Percentiles rank a stretch among this genome's conserved stretches.
phyloP scores from a whole-genome alignment of 2,329 filamentous ascomycete genomes.

The Dothiorella sarmentorum region DNA sequence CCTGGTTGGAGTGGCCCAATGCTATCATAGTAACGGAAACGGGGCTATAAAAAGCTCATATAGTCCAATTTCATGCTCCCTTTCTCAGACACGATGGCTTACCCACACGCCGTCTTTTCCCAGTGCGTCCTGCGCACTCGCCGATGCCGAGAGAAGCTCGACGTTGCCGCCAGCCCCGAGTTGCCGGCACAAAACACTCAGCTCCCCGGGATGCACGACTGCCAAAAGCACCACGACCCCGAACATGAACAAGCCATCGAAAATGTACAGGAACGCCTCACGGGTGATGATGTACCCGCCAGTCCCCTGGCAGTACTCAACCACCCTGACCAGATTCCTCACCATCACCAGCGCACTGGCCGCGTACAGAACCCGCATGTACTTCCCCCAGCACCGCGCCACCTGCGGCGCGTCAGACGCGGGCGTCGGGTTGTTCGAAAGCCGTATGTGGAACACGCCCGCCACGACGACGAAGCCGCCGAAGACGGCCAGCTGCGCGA shows the following conservation, averaged over 20 bases:
- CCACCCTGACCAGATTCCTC: conserved; percentile 47
- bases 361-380: conserved; percentile 43
- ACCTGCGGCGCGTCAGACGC: background rate
- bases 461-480: conserved; percentile 44
- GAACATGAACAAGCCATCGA: conserved; percentile 47
- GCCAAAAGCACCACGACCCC: conserved; percentile 41
- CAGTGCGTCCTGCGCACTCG: background rate
- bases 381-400: conserved; percentile 24
- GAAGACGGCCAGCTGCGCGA: conserved; percentile 52
- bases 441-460: conserved; percentile 25
- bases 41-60: too few species aligned
- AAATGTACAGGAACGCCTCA: conserved; percentile 48
- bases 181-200: background rate
- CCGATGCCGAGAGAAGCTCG: background rate
- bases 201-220: conserved; percentile 35
- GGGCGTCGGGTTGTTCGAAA: conserved; percentile 24
- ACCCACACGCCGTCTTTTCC: too few species aligned
- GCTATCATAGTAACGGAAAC: background rate
- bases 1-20: background rate
- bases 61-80: too few species aligned
- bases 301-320: conserved; percentile 47
- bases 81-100: too few species aligned
- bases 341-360: conserved; percentile 48
- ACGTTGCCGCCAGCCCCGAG: background rate
- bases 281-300: conserved; percentile 43